Percentiles rank a stretch among this genome's conserved stretches.
phyloP scores from a whole-genome alignment of 2,329 filamentous ascomycete species.

The Paraconiothyrium sp. region DNA sequence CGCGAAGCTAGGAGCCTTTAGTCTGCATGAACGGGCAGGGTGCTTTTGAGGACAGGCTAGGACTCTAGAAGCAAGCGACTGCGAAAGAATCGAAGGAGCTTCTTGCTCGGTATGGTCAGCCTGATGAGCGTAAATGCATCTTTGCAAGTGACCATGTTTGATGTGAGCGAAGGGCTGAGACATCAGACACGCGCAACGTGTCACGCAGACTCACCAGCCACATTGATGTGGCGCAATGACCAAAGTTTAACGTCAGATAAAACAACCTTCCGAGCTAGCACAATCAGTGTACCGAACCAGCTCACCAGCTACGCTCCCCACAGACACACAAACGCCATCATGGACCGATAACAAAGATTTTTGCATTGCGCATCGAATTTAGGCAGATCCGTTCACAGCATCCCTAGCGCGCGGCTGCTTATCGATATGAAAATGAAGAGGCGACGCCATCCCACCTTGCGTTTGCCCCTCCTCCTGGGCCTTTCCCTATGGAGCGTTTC shows the following conservation, averaged over 20 bases:
- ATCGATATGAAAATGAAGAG: constrained; percentile 15
- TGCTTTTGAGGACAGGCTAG: neutral
- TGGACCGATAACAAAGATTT: neutral
- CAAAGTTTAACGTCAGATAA: constrained; percentile 1
- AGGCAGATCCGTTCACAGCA: neutral
- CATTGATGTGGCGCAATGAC: constrained; percentile 4
- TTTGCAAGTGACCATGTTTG: neutral
- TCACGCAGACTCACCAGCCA: constrained; percentile 12
- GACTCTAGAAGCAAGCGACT: neutral
- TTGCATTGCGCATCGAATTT: constrained; percentile 1
- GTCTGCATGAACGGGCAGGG: constrained; percentile 10
- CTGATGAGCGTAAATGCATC: neutral
- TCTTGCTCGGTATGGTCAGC: neutral
- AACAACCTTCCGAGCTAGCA: neutral
- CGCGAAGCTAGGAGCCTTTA: neutral
- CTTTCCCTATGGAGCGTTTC: neutral
- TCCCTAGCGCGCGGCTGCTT: constrained; percentile 10
- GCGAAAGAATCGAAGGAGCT: neutral
- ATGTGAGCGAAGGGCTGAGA: neutral
- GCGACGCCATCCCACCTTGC: neutral
- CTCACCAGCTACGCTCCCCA: neutral
- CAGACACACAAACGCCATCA: neutral
- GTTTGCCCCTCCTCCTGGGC: constrained; percentile 1
- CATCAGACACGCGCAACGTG: constrained; percentile 3
- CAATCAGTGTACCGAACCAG: neutral